Base-by-base conservation (phyloP, 2,329 filamentous ascomycete species). In the Talaromyces sp. region DNA sequence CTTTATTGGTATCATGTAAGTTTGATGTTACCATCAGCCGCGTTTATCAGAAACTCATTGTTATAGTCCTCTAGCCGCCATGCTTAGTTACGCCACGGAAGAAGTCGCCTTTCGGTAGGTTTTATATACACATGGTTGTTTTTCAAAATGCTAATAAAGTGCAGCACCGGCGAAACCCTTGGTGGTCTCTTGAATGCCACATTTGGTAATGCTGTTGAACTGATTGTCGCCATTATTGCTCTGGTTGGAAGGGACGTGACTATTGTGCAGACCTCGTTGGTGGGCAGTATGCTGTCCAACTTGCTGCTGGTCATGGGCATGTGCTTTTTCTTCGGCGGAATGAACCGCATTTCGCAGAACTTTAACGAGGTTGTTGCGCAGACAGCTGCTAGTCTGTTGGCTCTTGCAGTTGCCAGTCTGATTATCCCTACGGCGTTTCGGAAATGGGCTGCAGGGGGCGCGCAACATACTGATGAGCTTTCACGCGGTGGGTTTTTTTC, bases 331-430 rank as follows among this genome's bases (percentile, higher is more conserved):
- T 89, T 91, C 64, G 92, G 91, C 56, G 92, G 92, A 4, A 74
- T 96, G 67, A 88, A 89, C 63, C 86, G 93, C 31, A 72, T 85
- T 31, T 90, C 96, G 73, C 94, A 97, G 74, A 88, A 86, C 75
- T 98, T 97, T 84, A 96, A 97, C 79, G 87, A 90, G 36, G 94
- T 91, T 0, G 92, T 97, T 6, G 93, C 93, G 0, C 92, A 96
- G 75, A 96, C 93, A 0, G 91, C 92, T 3, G 88, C 92, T 14
- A 92, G 89, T 70, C 78, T 96, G 58, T 84, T 96, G 23, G 88
- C 91, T 12, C 81, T 96, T 23, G 88, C 90, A 14, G 90, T 96
- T 42, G 89, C 88, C 56, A 89, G 87, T 69, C 82, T 96, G 67
- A 94, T 97, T 67, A 92, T 97, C 30, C 94, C 94, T 0, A 96